Base-by-base conservation (phyloP, 768 basidiomycete species). In the Terana coerulea region DNA sequence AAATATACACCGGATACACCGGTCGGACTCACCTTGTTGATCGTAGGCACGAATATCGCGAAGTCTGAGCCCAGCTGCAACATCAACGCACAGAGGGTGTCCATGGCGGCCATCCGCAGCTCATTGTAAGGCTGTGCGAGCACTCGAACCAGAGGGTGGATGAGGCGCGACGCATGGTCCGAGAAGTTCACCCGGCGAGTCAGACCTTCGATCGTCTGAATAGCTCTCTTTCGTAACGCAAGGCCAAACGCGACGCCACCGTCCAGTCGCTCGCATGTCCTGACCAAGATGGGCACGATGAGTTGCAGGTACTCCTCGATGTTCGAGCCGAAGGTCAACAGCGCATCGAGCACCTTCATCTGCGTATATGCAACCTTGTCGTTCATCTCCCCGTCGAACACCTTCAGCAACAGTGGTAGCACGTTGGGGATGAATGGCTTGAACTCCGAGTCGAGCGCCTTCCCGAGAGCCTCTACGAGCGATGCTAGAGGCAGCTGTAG, bases 231-330 rank as follows among this genome's bases (percentile, higher is more conserved):
- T 37, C 95, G 84, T 43, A 99, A 72, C 3, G 45, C 30, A n/a
- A 46, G 12, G 17, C 30, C 30, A 5, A n/a, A n/a, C 10, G 80
- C 69, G 2, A 80, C 79, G 2, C 84, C 80, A 5, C 81, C 84
- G 53, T 93, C 91, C 1, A 80, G 67, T 30, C 89, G 79, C 64
- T 98, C 97, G 57, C 93, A 95, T 5, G 91, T 84, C 64, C 83
- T 86, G 50, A 98, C 87, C 54, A 98, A 91, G 58, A 95, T 86
- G 0, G 97, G 97, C 45, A 99, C 88, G 55, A 98, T 88, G 33
- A 99, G 84, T 68, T 98, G 95, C 14, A 98, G 76, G 67, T 98
- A 98, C 65, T 99, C 97, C 66, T 99, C 97, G 53, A 98, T 88
- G 66, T 95, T 98, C 2, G 90, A 78, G 4, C 97, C 97, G 62